Base-by-base conservation (phyloP, 495 filamentous ascomycete genomes). In the Hyaloscypha hepaticicola region DNA sequence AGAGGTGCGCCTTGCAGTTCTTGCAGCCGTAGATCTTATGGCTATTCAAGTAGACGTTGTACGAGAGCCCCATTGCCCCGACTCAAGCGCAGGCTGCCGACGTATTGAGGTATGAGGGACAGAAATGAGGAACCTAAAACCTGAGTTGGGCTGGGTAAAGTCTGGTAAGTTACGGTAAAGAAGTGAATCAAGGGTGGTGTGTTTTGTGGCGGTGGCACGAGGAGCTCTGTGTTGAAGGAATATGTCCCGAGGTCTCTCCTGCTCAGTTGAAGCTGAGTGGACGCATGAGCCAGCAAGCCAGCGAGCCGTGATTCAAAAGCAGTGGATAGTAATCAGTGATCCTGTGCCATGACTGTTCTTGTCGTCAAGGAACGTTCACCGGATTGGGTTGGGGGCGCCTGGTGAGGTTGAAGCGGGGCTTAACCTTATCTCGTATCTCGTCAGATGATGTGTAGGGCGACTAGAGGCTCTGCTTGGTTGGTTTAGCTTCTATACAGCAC, bases 1-100 rank as follows among this genome's bases (percentile, higher is more conserved):
- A 87, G 12, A 99, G 87, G 74, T 99, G 95, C 2, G 95, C 90
- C 76, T 97, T 97, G 86, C 95, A 99, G 67, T 81, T 82, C 79
- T 94, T 96, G 84, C 95, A 99, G 58, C 92, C 96, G 73, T 96
- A 97, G 75, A 99, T 93, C 76, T 90, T 90, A 77, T 82, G 85
- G 70, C 89, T 87, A 76, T 89, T 91, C 69, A 99, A 88, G 77
- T 99, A 99, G 69, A 92, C 85, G 82, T 97, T 97, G 83, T 98
- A 99, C 61, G 88, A 79, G 69, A 99, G 88, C 67, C 95, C 95
- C 95, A 99, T 99, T 50, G 68, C 83, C 38, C 19, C 16, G 12
- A 45, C 38, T 45, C 38, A 45, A 34, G 38, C 38, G 38, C 38
- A 45, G 53, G 22, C 53, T 56, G 50, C 50, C 50, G 14, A 25